A percentile compares a stretch with the other conserved stretches of the same genome.
Evolutionary conservation across 768 basidiomycete species (phyloP).

Genomic region (Lactarius trivialis): DNA sequence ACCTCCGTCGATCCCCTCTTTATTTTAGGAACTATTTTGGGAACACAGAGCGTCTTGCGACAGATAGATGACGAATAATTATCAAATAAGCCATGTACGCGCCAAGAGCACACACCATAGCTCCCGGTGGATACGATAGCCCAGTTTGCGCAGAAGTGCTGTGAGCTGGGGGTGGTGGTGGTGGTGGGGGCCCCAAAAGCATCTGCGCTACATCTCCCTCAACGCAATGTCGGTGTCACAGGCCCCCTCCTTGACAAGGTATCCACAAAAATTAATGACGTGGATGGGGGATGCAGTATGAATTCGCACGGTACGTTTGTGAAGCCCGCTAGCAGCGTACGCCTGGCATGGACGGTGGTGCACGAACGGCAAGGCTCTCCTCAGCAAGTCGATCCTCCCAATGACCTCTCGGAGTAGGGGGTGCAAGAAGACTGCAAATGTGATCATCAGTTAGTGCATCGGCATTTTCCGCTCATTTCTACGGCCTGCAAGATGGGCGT

Average conservation of each 20-base stretch:
- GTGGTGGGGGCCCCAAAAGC: slow-evolving; percentile 38
- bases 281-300: not conserved
- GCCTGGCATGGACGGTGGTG: slow-evolving; percentile 51
- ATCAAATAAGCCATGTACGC: not conserved
- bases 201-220: too few species aligned
- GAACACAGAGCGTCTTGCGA: slow-evolving; percentile 34
- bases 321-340: slow-evolving; percentile 55
- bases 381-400: slow-evolving; percentile 59
- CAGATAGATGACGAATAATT: not conserved
- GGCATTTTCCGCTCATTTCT: not conserved
- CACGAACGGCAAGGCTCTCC: slow-evolving; percentile 50
- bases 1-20: slow-evolving; percentile 52
- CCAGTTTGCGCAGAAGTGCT: slow-evolving; percentile 54
- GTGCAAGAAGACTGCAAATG: slow-evolving; percentile 48
- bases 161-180: slow-evolving; percentile 52
- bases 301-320: slow-evolving; percentile 49
- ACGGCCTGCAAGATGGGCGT: not conserved
- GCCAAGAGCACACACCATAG: slow-evolving; percentile 39
- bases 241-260: slow-evolving; percentile 64
- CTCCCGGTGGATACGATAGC: slow-evolving; percentile 55
- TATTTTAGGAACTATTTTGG: slow-evolving; percentile 30
- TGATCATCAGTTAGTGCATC: not conserved
- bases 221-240: slow-evolving; percentile 54
- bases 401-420: slow-evolving; percentile 47
- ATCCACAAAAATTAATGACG: slow-evolving; percentile 29